phyloP scores from a whole-genome alignment of 495 filamentous ascomycete genomes.

The Penicillium roqueforti region DNA sequence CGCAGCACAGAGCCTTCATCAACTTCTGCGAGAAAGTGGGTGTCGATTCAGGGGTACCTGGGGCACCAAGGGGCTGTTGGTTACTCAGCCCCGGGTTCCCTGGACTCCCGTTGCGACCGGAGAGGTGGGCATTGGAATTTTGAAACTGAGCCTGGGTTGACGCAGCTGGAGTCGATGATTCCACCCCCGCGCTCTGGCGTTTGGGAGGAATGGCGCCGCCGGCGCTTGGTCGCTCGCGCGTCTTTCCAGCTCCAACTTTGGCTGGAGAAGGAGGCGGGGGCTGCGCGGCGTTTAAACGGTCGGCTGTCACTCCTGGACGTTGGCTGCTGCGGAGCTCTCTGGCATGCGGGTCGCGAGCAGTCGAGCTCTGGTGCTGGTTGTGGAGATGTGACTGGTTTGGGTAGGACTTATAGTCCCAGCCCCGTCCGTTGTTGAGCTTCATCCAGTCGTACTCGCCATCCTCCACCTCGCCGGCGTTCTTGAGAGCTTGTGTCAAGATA shows the following conservation, averaged over 20 bases:
- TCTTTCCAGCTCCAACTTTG: slow-evolving; percentile 73
- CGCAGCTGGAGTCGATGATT: slow-evolving; percentile 71
- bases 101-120: slow-evolving; percentile 56
- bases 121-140: slow-evolving; percentile 80
- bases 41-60: slow-evolving; percentile 44
- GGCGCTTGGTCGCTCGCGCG: slow-evolving; percentile 77
- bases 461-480: slow-evolving; percentile 89
- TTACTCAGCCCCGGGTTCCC: slow-evolving; percentile 52
- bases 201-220: slow-evolving; percentile 64
- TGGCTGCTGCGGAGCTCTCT: slow-evolving; percentile 57
- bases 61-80: slow-evolving; percentile 40
- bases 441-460: slow-evolving; percentile 99
- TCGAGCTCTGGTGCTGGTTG: slow-evolving; percentile 70
- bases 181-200: slow-evolving; percentile 71
- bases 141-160: slow-evolving; percentile 90
- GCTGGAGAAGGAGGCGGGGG: slow-evolving; percentile 85
- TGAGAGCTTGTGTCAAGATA: slow-evolving; percentile 93
- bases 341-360: slow-evolving; percentile 72
- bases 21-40: slow-evolving; percentile 59
- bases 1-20: slow-evolving; percentile 79
- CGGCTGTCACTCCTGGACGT: slow-evolving; percentile 65
- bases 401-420: slow-evolving; percentile 91
- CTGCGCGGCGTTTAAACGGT: slow-evolving; percentile 96
- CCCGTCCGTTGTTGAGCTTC: slow-evolving; percentile 94
- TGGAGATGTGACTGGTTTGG: slow-evolving; percentile 71